Percentiles rank a stretch among this genome's conserved stretches.
Conservation (phyloP, 2,329 filamentous ascomycete species). For the Fusarium nurragi region DNA sequence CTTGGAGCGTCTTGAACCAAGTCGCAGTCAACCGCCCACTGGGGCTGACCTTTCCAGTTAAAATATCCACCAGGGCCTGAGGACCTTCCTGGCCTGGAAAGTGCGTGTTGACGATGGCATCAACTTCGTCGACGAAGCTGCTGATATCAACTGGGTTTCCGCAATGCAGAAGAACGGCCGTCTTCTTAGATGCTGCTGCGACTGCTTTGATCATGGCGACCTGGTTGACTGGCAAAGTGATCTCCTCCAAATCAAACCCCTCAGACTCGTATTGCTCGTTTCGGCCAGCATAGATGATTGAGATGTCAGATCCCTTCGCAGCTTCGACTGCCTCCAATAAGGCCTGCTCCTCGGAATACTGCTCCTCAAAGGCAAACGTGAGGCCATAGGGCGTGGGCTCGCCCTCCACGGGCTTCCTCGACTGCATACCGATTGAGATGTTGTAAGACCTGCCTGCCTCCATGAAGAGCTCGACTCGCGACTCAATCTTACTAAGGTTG, state of each 20-base stretch:
- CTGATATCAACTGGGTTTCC: not conserved
- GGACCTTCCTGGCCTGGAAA: not conserved
- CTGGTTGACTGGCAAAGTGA: not conserved
- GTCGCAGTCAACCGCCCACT: not conserved
- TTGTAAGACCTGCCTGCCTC: too few species aligned
- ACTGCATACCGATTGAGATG: too few species aligned
- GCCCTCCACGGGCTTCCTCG: too few species aligned
- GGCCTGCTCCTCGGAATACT: not conserved
- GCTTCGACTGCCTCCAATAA: not conserved
- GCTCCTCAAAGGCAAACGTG: not conserved
- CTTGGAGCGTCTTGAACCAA: not conserved
- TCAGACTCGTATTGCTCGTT: not conserved
- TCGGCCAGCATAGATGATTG: not conserved
- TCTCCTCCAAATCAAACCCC: not conserved
- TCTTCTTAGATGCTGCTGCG: not conserved
- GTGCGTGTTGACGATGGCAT: not conserved
- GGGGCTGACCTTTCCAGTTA: not conserved
- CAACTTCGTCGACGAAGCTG: not conserved
- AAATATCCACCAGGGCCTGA: not conserved
- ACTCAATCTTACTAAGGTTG: not conserved
- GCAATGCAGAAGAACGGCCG: not conserved
- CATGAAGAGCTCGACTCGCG: accelerated
- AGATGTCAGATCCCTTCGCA: not conserved
- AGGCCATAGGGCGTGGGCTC: too few species aligned
- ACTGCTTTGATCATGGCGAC: not conserved